Evolutionary conservation across 2,329 filamentous ascomycete species (phyloP).

Genomic region (Penicillium sp.): DNA sequence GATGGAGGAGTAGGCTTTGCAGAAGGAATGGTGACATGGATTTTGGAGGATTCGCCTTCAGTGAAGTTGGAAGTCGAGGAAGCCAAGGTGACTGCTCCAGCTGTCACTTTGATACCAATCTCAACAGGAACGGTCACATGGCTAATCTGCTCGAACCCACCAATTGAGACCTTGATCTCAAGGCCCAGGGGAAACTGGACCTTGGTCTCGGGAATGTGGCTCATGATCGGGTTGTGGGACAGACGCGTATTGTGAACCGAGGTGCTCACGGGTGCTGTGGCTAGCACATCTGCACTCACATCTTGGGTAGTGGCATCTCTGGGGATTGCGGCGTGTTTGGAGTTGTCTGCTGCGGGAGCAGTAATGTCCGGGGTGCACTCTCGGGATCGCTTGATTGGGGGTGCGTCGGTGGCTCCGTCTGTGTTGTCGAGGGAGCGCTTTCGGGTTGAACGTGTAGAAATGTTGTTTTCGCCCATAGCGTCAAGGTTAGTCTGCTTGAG

Average conservation of each 20-base stretch:
- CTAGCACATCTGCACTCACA: not conserved
- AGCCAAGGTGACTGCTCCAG: not conserved
- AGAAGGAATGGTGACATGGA: not conserved
- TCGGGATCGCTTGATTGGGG: constrained; percentile 44
- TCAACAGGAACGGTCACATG: not conserved
- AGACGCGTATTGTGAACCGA: not conserved
- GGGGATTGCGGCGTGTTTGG: constrained; percentile 2
- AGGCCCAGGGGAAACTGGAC: not conserved
- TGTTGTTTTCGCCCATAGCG: constrained; percentile 17
- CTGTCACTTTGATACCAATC: not conserved
- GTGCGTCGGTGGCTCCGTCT: constrained; percentile 28
- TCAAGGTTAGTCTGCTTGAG: constrained; percentile 61
- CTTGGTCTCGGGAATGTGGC: not conserved
- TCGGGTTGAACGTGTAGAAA: constrained; percentile 17
- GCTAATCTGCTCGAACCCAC: not conserved
- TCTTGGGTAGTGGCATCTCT: not conserved
- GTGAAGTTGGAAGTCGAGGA: not conserved
- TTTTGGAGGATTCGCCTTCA: not conserved
- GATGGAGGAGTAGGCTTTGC: not conserved
- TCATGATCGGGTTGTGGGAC: not conserved
- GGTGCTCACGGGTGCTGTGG: not conserved
- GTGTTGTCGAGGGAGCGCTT: constrained; percentile 36
- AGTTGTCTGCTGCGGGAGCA: constrained; percentile 7
- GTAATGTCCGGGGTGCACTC: constrained; percentile 34
- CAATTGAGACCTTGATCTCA: not conserved